These are phyloP conservation scores for Cucurbita ficifolia DNA, from an alignment of 306 rosid species.

Conservation along the genomic window DNA sequence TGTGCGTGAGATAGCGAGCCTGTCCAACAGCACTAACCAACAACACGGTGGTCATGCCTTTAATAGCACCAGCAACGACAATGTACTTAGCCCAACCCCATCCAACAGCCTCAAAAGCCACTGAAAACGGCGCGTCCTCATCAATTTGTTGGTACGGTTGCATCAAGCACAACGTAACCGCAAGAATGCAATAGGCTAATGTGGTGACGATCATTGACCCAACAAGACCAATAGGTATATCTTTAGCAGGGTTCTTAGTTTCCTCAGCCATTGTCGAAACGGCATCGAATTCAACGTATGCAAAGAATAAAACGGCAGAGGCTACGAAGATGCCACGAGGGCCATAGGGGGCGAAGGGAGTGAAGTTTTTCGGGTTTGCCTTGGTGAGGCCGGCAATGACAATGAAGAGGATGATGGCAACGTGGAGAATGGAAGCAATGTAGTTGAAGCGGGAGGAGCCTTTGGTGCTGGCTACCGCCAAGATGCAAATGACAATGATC, in stretches of 20 bases:
- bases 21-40: constrained; percentile 61
- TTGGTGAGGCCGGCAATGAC: constrained; percentile 52
- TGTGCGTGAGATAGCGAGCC: constrained; percentile 74
- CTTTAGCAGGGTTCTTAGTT: constrained; percentile 57
- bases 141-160: constrained; percentile 13
- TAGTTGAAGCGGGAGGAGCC: constrained; percentile 74
- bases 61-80: constrained; percentile 56
- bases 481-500: constrained; percentile 19
- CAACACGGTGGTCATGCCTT: constrained; percentile 79
- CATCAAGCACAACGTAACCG: constrained; percentile 65
- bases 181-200: constrained; percentile 29
- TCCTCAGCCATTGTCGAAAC: constrained; percentile 84
- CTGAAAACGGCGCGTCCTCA: constrained; percentile 37
- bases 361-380: constrained; percentile 41
- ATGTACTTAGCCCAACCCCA: constrained; percentile 76
- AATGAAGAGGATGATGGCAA: constrained; percentile 43
- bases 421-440: constrained; percentile 51
- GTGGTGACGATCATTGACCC: constrained; percentile 61
- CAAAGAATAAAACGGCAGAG: constrained; percentile 70
- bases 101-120: constrained; percentile 56
- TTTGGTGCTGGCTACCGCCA: constrained; percentile 64
- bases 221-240: constrained; percentile 77
- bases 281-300: constrained; percentile 72
- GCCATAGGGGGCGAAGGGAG: constrained; percentile 15
- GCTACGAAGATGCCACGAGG: constrained; percentile 44